These are phyloP conservation scores for Panaeolus papilionaceus DNA, from an alignment of 768 basidiomycete species.

Conservation along the genomic window DNA sequence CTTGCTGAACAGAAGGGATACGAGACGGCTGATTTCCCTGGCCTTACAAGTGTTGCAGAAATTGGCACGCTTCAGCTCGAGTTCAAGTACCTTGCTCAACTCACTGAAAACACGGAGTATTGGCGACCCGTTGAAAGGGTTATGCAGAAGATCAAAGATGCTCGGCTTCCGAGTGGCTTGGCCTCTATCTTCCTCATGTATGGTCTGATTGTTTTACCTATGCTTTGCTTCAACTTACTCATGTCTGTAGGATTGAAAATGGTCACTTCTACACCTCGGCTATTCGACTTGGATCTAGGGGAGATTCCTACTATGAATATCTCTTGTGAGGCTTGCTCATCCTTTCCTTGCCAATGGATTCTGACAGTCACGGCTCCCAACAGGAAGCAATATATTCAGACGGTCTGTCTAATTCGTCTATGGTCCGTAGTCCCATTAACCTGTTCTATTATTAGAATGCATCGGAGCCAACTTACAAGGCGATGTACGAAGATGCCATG, in stretches of 20 bases:
- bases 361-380: constrained; percentile 7
- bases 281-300: constrained; percentile 90
- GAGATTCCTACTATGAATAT: constrained; percentile 95
- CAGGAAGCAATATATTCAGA: constrained; percentile 84
- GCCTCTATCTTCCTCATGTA: constrained; percentile 88
- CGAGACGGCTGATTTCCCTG: constrained; percentile 61
- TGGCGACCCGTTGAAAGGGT: constrained; percentile 81
- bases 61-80: constrained; percentile 91
- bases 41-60: constrained; percentile 82
- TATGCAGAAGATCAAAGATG: constrained; percentile 73
- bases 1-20: constrained; percentile 65
- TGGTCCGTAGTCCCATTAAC: neutral
- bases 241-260: constrained; percentile 38
- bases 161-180: constrained; percentile 71
- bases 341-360: neutral
- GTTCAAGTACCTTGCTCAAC: constrained; percentile 81
- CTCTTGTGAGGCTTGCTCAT: constrained; percentile 56
- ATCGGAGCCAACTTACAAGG: constrained; percentile 77
- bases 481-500: constrained; percentile 92
- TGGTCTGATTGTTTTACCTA: neutral
- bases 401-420: constrained; percentile 46
- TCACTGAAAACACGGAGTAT: constrained; percentile 80
- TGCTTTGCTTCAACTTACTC: constrained; percentile 6
- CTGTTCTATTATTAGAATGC: constrained; percentile 52
- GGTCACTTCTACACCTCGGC: constrained; percentile 63